A percentile compares a stretch with the other conserved stretches of the same genome.
Conservation (phyloP, 257 asterid genomes). For the Ophiorrhiza pumila region DNA sequence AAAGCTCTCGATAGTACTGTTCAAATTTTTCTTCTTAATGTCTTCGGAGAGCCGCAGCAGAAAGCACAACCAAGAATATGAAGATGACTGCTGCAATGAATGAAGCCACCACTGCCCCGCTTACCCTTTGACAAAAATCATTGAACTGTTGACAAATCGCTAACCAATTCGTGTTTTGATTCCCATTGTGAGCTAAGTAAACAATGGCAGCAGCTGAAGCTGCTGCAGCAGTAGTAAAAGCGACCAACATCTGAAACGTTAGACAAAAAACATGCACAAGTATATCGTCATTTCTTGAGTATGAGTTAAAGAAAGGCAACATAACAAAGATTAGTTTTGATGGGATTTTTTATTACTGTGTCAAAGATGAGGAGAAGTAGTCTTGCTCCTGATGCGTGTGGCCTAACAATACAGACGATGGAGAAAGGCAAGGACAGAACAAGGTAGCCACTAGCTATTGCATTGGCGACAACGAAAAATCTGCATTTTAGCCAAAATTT, state of each 20-base stretch:
- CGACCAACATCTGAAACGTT: constrained; percentile 46
- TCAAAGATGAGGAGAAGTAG: constrained; percentile 69
- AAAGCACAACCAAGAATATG: constrained; percentile 54
- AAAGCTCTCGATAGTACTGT: background rate
- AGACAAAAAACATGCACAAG: background rate
- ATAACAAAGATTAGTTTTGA: background rate
- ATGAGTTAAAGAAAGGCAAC: background rate
- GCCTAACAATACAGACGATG: constrained; percentile 71
- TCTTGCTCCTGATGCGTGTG: constrained; percentile 50
- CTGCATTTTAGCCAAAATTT: constrained; percentile 27
- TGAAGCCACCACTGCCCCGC: constrained; percentile 89
- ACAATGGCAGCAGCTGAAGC: constrained; percentile 72
- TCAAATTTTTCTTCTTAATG: constrained; percentile 23
- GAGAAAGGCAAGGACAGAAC: constrained; percentile 84
- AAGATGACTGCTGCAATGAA: constrained; percentile 55
- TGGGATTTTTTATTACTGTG: constrained; percentile 36
- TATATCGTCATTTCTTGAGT: background rate
- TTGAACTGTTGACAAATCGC: constrained; percentile 72
- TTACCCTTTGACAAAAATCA: constrained; percentile 70
- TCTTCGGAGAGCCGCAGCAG: constrained; percentile 61
- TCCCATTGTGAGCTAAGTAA: constrained; percentile 82
- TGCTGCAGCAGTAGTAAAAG: constrained; percentile 63
- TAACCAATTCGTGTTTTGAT: constrained; percentile 62
- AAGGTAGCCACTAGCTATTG: constrained; percentile 66
- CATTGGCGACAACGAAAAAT: constrained; percentile 73